Percentiles rank a stretch among this genome's conserved stretches.
Evolutionary conservation across 495 filamentous ascomycete species (phyloP).

Genomic region (Melanomma pulvis-pyrius): DNA sequence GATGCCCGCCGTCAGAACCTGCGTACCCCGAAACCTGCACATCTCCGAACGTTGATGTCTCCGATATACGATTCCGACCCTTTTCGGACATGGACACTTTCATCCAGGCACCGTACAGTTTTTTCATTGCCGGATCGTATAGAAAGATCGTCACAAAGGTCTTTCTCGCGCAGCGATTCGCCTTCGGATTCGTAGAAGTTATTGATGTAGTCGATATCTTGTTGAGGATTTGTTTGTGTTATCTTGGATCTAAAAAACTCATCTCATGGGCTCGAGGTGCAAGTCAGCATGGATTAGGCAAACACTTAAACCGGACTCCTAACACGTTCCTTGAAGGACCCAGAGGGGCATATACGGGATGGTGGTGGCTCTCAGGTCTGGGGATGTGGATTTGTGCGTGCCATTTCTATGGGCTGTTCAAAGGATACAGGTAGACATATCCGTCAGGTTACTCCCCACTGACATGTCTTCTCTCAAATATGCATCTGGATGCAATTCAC

Average conservation of each 20-base stretch:
- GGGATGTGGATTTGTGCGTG: conserved; percentile 9
- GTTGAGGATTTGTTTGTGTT: conserved; percentile 27
- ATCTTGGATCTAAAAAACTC: not conserved
- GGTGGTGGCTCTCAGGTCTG: not conserved
- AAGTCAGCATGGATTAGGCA: not conserved
- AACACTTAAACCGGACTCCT: not conserved
- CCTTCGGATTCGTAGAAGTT: conserved; percentile 35
- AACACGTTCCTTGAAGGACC: not conserved
- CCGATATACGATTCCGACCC: conserved; percentile 34
- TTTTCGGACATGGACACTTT: conserved; percentile 39
- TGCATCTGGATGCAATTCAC: not conserved
- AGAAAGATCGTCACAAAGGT: conserved; percentile 36
- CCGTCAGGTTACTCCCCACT: not conserved
- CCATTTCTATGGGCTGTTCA: conserved; percentile 18
- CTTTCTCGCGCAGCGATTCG: conserved; percentile 41
- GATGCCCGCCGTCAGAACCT: conserved; percentile 39
- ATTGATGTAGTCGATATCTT: conserved; percentile 33
- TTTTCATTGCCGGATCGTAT: conserved; percentile 30
- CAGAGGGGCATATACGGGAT: not conserved
- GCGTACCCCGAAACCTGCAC: conserved; percentile 30
- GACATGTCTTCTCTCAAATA: not conserved
- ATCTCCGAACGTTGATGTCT: not conserved
- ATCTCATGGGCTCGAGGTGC: not conserved
- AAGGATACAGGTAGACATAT: conserved; percentile 10
- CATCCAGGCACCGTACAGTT: conserved; percentile 2